Percentiles rank a stretch among this genome's conserved stretches.
phyloP scores from a whole-genome alignment of 352 stramenopile species.

The Aphanomyces astaci region DNA sequence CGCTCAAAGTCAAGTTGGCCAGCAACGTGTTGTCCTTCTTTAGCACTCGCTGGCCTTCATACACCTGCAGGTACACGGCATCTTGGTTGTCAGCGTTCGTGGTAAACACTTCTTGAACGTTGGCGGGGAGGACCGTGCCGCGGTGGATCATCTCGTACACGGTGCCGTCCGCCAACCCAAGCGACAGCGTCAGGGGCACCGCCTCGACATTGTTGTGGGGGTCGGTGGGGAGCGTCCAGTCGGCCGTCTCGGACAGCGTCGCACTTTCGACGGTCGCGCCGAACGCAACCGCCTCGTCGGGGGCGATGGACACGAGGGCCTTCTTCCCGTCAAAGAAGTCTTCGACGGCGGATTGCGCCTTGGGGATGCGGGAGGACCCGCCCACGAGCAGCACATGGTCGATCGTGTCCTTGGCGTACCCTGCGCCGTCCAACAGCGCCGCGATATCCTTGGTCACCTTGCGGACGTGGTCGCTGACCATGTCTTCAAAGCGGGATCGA shows the following conservation, averaged over 20 bases:
- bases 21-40: constrained; percentile 94
- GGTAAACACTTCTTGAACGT: constrained; percentile 74
- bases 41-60: constrained; percentile 95
- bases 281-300: constrained; percentile 87
- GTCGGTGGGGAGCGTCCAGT: constrained; percentile 57
- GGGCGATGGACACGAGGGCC: constrained; percentile 74
- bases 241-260: constrained; percentile 34
- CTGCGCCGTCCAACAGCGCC: constrained; percentile 56
- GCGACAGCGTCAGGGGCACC: constrained; percentile 87
- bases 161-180: constrained; percentile 87
- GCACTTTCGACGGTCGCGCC: constrained; percentile 82
- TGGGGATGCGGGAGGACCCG: constrained; percentile 96
- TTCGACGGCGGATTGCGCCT: constrained; percentile 77
- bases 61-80: constrained; percentile 88
- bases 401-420: constrained; percentile 79
- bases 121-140: constrained; percentile 85
- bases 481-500: constrained; percentile 93
- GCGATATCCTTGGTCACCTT: constrained; percentile 90
- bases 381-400: constrained; percentile 96
- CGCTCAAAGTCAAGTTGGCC: constrained; percentile 83
- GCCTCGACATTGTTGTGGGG: constrained; percentile 83
- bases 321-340: constrained; percentile 83
- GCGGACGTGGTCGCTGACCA: constrained; percentile 90
- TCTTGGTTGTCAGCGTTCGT: constrained; percentile 89
- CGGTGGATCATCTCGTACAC: constrained; percentile 89